Conservation (phyloP, 805 yeast genomes). For the Metschnikowia continentalis region DNA sequence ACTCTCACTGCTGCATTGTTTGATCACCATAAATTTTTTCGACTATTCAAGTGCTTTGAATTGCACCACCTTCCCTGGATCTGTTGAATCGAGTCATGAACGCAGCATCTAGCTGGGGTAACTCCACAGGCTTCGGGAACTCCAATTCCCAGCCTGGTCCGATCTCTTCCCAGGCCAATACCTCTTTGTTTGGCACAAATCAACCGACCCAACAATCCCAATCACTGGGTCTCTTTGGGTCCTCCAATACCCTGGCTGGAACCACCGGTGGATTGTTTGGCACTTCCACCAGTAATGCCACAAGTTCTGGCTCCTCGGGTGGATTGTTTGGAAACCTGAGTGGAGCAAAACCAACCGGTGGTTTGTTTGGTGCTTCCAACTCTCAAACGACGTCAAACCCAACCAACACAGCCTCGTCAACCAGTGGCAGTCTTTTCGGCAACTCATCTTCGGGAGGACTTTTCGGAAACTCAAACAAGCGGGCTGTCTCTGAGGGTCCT, state of each 20-base stretch:
- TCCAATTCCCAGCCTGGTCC: conserved; percentile 2
- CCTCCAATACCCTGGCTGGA: conserved; percentile 2
- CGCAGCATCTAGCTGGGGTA: conserved; percentile 14
- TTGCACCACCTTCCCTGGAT: neutral
- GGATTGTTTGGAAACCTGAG: conserved; percentile 6
- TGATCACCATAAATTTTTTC: neutral
- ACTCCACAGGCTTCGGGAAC: conserved; percentile 13
- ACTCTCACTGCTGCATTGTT: conserved; percentile 1
- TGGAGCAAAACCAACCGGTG: neutral
- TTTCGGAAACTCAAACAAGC: conserved; percentile 3
- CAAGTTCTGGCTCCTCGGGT: neutral
- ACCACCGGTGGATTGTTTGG: conserved; percentile 1
- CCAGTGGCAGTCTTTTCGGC: conserved; percentile 5
- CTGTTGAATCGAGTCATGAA: conserved; percentile 7
- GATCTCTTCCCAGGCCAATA: neutral
- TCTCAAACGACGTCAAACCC: neutral
- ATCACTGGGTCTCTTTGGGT: conserved; percentile 6
- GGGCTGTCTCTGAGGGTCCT: conserved; percentile 6
- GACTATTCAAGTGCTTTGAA: neutral
- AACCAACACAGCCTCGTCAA: neutral
- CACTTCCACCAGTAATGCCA: neutral
- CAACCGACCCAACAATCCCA: neutral
- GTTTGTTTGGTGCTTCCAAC: conserved; percentile 2
- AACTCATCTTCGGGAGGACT: conserved; percentile 5
- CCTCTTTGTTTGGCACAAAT: conserved; percentile 1